Evolutionary conservation across 2,329 filamentous ascomycete genomes (phyloP).

Genomic region (Scedosporium aurantiacum): DNA sequence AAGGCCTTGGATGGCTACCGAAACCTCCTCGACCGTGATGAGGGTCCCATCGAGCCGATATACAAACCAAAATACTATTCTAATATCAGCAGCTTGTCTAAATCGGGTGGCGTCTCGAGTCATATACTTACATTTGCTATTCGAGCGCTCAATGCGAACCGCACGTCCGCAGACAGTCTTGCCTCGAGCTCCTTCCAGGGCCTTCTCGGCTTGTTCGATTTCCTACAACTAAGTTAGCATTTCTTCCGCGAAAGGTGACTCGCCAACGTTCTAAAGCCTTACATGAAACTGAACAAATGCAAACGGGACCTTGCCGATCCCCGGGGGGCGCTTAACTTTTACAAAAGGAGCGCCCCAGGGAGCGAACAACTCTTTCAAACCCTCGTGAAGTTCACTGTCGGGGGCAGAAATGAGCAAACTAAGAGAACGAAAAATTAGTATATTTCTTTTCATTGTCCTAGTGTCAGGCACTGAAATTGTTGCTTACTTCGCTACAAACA

Average conservation of each 20-base stretch:
- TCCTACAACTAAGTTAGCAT: background rate
- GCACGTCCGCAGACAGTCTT: slow-evolving; percentile 41
- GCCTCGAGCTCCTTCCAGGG: slow-evolving; percentile 35
- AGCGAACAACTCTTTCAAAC: slow-evolving; percentile 41
- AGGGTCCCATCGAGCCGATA: slow-evolving; percentile 29
- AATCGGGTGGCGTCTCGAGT: no score
- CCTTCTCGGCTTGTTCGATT: slow-evolving; percentile 31
- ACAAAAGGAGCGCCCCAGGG: slow-evolving; percentile 46
- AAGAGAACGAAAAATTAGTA: background rate
- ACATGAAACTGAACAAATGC: slow-evolving; percentile 55
- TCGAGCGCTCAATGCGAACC: slow-evolving; percentile 49
- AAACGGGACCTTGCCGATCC: slow-evolving; percentile 42
- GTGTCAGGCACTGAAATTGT: background rate
- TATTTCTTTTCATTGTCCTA: slow-evolving; percentile 1
- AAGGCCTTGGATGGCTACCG: slow-evolving; percentile 27
- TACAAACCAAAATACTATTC: slow-evolving; percentile 30
- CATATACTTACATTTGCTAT: slow-evolving; percentile 40
- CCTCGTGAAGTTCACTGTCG: slow-evolving; percentile 39
- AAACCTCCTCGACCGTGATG: slow-evolving; percentile 32
- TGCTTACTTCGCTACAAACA: background rate
- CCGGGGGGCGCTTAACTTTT: slow-evolving; percentile 49
- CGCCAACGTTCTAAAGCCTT: slow-evolving; percentile 16
- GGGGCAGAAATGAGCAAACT: slow-evolving; percentile 40
- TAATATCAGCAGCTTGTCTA: background rate
- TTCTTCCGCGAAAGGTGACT: background rate